Percentiles rank a stretch among this genome's conserved stretches.
phyloP scores from a whole-genome alignment of 768 basidiomycete genomes.

The Termitomyces heimii region DNA sequence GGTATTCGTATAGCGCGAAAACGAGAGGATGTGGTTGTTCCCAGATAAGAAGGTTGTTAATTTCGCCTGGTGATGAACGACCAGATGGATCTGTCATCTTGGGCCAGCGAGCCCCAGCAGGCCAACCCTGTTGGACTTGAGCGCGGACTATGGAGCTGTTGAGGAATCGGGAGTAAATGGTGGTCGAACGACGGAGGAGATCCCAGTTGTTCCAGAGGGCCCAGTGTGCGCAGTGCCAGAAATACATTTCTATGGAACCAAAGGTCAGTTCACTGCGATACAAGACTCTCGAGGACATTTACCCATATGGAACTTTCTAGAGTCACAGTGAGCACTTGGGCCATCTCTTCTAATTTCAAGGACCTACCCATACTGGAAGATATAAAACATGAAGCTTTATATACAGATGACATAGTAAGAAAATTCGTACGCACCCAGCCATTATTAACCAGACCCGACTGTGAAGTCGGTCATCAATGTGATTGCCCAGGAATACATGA shows the following conservation, averaged over 20 bases:
- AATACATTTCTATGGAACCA: conserved; percentile 37
- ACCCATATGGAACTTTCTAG: conserved; percentile 56
- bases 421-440: conserved; percentile 39
- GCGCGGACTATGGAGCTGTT: conserved; percentile 38
- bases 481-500: background rate
- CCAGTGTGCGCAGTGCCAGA: conserved; percentile 57
- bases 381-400: background rate
- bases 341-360: background rate
- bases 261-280: background rate
- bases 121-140: conserved; percentile 46
- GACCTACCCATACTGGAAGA: conserved; percentile 30
- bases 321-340: background rate
- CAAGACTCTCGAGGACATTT: conserved; percentile 21
- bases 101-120: conserved; percentile 53
- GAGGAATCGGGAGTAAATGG: conserved; percentile 44
- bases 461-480: background rate
- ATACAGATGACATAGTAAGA: background rate
- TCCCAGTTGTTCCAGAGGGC: conserved; percentile 58
- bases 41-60: conserved; percentile 61
- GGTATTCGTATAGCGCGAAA: conserved; percentile 54
- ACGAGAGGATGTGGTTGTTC: conserved; percentile 55
- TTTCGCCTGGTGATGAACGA: conserved; percentile 51
- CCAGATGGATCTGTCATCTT: conserved; percentile 62
- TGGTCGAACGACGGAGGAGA: conserved; percentile 38
- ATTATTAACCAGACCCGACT: conserved; percentile 52